Percentiles rank a stretch among this genome's conserved stretches.
Conservation (phyloP, 1,284 basidiomycete species). For the Erythrobasidium hasegawianum region DNA sequence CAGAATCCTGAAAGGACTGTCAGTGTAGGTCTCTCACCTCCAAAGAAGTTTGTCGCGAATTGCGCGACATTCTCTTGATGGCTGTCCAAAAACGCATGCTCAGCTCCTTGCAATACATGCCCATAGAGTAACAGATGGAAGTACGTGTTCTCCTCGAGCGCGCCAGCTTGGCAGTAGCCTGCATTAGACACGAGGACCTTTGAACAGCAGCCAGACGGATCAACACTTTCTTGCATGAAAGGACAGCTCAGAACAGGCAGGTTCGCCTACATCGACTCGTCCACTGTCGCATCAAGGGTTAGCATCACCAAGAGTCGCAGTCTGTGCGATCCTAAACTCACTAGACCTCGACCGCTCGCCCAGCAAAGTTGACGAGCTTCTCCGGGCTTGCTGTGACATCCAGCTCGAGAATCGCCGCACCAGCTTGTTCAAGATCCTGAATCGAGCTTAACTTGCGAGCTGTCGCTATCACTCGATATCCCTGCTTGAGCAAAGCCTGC, state of each 20-base stretch:
- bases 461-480: conserved; percentile 19
- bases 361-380: conserved; percentile 7
- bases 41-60: conserved; percentile 34
- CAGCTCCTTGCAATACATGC: too few species aligned
- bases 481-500: conserved; percentile 8
- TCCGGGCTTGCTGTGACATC: conserved; percentile 21
- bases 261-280: conserved; percentile 9
- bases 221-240: neutral
- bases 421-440: neutral
- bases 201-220: neutral
- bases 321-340: neutral
- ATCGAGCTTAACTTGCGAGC: conserved; percentile 26
- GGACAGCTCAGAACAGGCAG: neutral
- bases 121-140: neutral
- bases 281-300: neutral
- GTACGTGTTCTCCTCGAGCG: conserved; percentile 18
- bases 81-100: neutral
- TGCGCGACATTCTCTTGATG: conserved; percentile 22
- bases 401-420: conserved; percentile 8
- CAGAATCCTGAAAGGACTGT: neutral
- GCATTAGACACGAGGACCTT: conserved; percentile 30
- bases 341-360: conserved; percentile 7
- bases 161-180: conserved; percentile 19
- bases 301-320: neutral
- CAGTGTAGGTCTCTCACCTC: neutral